Percentiles rank a stretch among this genome's conserved stretches.
phyloP scores from a whole-genome alignment of 805 yeast genomes.

The Pichia thaimueangensis region DNA sequence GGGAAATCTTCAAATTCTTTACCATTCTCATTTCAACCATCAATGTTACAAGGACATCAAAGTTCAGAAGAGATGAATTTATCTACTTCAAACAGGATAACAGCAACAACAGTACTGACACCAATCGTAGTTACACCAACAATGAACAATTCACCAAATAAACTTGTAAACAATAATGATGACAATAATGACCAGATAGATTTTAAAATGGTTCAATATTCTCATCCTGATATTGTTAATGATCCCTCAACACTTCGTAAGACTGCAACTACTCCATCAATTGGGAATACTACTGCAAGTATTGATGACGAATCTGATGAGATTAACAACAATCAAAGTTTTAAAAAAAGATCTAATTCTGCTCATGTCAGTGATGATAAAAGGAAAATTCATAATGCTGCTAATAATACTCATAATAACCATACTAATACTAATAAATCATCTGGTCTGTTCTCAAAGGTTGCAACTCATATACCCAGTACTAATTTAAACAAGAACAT shows the following conservation, averaged over 20 bases:
- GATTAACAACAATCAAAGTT: no score
- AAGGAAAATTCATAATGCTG: no score
- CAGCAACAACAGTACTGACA: background rate
- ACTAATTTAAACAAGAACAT: background rate
- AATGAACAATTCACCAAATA: background rate
- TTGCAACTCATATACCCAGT: background rate
- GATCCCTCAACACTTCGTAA: conserved; percentile 4
- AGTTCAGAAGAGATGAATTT: background rate
- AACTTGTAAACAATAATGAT: background rate
- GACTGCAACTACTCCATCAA: conserved; percentile 6
- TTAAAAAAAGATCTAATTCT: conserved; percentile 3
- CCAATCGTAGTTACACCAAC: no score
- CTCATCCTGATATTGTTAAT: conserved; percentile 4
- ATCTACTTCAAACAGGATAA: background rate
- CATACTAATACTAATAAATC: background rate
- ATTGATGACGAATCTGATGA: conserved; percentile 7
- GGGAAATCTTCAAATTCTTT: background rate
- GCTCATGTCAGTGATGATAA: background rate
- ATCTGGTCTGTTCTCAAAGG: conserved; percentile 1
- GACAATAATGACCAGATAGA: background rate
- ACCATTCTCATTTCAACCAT: conserved; percentile 10
- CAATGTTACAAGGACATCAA: conserved; percentile 5
- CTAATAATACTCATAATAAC: no score
- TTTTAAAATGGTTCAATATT: background rate
- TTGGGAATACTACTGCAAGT: conserved; percentile 7